A percentile compares a stretch with the other conserved stretches of the same genome.
phyloP scores from a whole-genome alignment of 163 green algal genomes.

The Scenedesmus sp. region DNA sequence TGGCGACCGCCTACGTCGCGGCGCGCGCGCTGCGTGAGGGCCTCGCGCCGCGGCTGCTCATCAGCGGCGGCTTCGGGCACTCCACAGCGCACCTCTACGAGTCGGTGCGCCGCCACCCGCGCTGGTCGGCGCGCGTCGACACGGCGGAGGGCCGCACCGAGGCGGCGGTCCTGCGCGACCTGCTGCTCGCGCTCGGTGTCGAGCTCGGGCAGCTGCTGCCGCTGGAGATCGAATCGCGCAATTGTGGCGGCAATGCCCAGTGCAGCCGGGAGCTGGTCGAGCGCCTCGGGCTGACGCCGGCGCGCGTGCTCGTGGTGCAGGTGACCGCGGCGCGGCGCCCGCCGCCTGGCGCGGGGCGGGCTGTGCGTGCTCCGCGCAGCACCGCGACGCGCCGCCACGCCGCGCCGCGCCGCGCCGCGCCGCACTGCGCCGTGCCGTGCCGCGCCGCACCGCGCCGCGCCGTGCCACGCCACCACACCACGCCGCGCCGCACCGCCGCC shows the following conservation, averaged over 20 bases:
- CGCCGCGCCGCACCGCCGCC: no score
- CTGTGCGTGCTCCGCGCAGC: no score
- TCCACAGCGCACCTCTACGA: constrained; percentile 41
- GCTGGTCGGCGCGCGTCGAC: background rate
- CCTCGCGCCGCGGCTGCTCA: background rate
- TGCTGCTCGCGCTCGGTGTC: constrained; percentile 25
- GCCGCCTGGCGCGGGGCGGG: no score
- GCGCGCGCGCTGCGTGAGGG: constrained; percentile 9
- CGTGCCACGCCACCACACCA: no score
- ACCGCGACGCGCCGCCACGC: no score
- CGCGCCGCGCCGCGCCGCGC: no score
- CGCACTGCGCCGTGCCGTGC: no score
- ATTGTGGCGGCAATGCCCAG: constrained; percentile 34
- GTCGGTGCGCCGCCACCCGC: constrained; percentile 3
- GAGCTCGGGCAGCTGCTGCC: constrained; percentile 20
- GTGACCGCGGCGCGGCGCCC: no score
- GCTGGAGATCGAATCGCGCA: constrained; percentile 13
- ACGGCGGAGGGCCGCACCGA: constrained; percentile 5
- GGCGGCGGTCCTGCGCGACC: constrained; percentile 25
- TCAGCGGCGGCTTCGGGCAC: constrained; percentile 36
- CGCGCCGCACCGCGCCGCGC: no score
- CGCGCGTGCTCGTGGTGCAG: constrained; percentile 25
- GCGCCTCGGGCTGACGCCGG: background rate
- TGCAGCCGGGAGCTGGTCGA: constrained; percentile 3
- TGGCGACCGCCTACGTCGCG: constrained; percentile 28